A percentile compares a stretch with the other conserved stretches of the same genome.
Evolutionary conservation across 2,329 filamentous ascomycete genomes (phyloP).

Genomic region (Phoma sp.): DNA sequence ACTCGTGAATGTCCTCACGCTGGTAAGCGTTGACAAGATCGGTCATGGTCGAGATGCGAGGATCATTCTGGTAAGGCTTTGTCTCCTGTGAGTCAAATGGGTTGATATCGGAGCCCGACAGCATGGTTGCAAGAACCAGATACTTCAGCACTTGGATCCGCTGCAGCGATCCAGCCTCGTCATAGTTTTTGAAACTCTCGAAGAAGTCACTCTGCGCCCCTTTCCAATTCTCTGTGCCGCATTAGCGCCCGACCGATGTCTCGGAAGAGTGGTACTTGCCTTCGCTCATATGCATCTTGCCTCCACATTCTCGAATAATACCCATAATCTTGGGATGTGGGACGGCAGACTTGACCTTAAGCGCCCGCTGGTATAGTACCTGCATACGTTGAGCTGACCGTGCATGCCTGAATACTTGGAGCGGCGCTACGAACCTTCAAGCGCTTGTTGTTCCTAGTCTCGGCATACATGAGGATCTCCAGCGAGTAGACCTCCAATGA

Average conservation of each 20-base stretch:
- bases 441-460: conserved; percentile 96
- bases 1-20: conserved; percentile 88
- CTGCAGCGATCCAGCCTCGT: conserved; percentile 94
- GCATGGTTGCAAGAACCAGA: conserved; percentile 92
- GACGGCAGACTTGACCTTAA: conserved; percentile 93
- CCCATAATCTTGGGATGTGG: conserved; percentile 99
- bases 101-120: conserved; percentile 98
- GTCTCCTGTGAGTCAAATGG: conserved; percentile 99
- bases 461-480: conserved; percentile 98
- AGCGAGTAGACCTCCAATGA: conserved; percentile 93
- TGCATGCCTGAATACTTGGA: conserved; percentile 27
- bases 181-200: conserved; percentile 98
- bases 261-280: conserved; percentile 41
- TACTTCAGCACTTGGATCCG: conserved; percentile 98
- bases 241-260: conserved; percentile 31
- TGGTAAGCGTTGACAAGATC: conserved; percentile 97
- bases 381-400: conserved; percentile 39
- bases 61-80: conserved; percentile 96
- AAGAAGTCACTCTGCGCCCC: conserved; percentile 97
- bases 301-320: conserved; percentile 96
- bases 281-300: conserved; percentile 99
- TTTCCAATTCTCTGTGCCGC: conserved; percentile 83
- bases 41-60: conserved; percentile 95
- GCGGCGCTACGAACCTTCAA: conserved; percentile 66
- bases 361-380: conserved; percentile 85